A percentile compares a stretch with the other conserved stretches of the same genome.
phyloP scores from a whole-genome alignment of 352 stramenopile species.

The Phytophthora sp. region DNA sequence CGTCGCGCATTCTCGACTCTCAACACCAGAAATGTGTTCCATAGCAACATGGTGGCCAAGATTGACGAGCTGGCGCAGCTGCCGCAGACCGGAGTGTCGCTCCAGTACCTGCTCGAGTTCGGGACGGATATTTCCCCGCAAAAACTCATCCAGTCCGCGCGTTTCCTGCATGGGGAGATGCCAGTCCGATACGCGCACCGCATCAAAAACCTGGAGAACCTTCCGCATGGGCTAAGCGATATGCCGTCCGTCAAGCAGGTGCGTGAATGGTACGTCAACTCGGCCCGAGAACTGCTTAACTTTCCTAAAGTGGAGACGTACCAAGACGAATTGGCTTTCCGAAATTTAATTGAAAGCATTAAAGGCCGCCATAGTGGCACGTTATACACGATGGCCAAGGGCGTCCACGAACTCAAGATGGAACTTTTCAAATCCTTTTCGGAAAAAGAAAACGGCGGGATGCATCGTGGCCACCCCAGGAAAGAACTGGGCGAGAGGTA shows the following conservation, averaged over 20 bases:
- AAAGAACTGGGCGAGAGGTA: slow-evolving; percentile 76
- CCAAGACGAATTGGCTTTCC: slow-evolving; percentile 93
- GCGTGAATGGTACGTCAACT: slow-evolving; percentile 97
- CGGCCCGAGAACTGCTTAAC: slow-evolving; percentile 93
- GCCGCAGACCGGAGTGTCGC: slow-evolving; percentile 87
- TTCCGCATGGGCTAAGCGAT: slow-evolving; percentile 94
- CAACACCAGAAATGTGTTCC: slow-evolving; percentile 11
- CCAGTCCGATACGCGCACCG: slow-evolving; percentile 98
- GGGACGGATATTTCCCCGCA: slow-evolving; percentile 79
- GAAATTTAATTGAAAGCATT: slow-evolving; percentile 95
- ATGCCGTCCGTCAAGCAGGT: slow-evolving; percentile 95
- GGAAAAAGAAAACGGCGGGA: slow-evolving; percentile 40
- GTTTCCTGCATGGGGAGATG: slow-evolving; percentile 98
- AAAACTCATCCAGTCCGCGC: slow-evolving; percentile 92
- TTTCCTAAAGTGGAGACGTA: slow-evolving; percentile 87
- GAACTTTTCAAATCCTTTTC: slow-evolving; percentile 81
- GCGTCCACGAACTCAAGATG: slow-evolving; percentile 97
- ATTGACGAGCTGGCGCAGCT: slow-evolving; percentile 73
- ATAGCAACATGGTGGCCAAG: slow-evolving; percentile 64
- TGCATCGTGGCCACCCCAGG: slow-evolving; percentile 16
- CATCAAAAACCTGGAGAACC: slow-evolving; percentile 94
- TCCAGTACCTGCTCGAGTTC: slow-evolving; percentile 91
- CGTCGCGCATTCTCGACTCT: slow-evolving; percentile 17
- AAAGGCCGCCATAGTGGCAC: slow-evolving; percentile 98
- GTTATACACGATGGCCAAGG: slow-evolving; percentile 99